Percentiles rank a stretch among this genome's conserved stretches.
Evolutionary conservation across 805 yeast species (phyloP).

Genomic region (Vanderwaltozyma tropicalis): DNA sequence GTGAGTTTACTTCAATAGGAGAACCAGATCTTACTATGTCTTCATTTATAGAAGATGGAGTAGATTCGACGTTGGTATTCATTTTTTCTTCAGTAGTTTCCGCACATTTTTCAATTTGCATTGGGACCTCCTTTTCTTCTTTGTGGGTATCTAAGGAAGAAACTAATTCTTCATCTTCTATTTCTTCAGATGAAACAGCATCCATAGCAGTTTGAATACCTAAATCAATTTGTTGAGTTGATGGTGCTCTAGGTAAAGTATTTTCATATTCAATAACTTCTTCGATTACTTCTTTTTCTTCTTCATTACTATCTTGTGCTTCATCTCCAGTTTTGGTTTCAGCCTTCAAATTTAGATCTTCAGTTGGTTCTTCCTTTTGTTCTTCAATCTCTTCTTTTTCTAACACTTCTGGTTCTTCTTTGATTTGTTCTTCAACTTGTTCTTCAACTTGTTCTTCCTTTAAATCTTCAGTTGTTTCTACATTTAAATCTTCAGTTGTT

Average conservation of each 20-base stretch:
- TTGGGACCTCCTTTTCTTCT: not conserved
- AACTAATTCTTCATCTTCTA: not conserved
- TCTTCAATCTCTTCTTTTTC: not conserved
- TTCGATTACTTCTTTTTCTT: not conserved
- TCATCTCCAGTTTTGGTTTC: constrained; percentile 1
- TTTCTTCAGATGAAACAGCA: too few species aligned
- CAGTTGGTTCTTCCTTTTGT: not conserved
- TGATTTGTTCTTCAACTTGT: not conserved
- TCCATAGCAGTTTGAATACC: too few species aligned
- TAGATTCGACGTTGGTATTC: not conserved
- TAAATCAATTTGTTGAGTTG: too few species aligned
- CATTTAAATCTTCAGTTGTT: not conserved
- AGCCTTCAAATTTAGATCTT: too few species aligned
- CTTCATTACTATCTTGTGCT: constrained; percentile 1
- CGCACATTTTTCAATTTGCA: too few species aligned
- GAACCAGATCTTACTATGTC: not conserved
- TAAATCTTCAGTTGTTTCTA: not conserved
- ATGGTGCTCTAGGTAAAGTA: too few species aligned
- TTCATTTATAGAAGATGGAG: not conserved
- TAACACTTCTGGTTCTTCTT: not conserved
- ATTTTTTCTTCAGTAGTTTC: not conserved
- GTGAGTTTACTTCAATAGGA: not conserved
- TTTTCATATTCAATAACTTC: not conserved
- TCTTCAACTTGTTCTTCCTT: not conserved
- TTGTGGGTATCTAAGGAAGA: not conserved